Conservation (phyloP, 345 rosid species). For the Clarkia xantiana region DNA sequence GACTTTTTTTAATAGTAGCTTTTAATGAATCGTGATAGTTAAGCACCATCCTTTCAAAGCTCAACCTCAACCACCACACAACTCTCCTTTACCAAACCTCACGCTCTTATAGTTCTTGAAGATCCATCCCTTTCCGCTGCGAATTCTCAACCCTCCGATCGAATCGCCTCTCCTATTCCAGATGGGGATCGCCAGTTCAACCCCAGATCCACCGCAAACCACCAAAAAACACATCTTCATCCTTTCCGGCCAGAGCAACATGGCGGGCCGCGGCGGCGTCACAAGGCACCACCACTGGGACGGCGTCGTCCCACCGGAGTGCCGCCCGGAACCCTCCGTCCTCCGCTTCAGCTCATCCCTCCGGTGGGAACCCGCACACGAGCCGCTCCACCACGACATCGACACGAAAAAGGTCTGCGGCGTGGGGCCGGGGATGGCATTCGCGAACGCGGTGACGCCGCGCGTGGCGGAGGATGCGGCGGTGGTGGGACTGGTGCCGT, state of each 20-base stretch:
- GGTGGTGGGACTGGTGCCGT: conserved; percentile 52
- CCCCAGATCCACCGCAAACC: not conserved
- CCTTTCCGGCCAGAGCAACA: conserved; percentile 91
- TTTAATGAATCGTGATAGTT: no score
- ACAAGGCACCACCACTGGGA: conserved; percentile 52
- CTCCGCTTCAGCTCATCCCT: conserved; percentile 50
- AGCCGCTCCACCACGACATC: conserved; percentile 75
- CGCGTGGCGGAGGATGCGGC: conserved; percentile 4
- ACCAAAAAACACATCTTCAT: conserved; percentile 42
- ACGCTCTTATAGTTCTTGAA: no score
- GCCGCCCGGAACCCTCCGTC: conserved; percentile 36
- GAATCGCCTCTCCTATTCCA: not conserved
- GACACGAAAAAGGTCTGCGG: conserved; percentile 60
- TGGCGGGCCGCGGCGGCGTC: conserved; percentile 87
- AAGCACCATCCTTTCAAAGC: no score
- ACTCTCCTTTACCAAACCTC: no score
- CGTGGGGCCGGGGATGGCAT: conserved; percentile 83
- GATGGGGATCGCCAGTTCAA: conserved; percentile 8
- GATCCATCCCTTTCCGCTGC: no score
- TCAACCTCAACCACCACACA: no score
- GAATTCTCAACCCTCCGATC: no score
- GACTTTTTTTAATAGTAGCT: no score
- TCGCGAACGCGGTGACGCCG: conserved; percentile 41
- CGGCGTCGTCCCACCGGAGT: conserved; percentile 45
- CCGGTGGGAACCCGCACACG: conserved; percentile 55